phyloP scores from a whole-genome alignment of 2,329 filamentous ascomycete genomes.

The Fusarium keratoplasticum region DNA sequence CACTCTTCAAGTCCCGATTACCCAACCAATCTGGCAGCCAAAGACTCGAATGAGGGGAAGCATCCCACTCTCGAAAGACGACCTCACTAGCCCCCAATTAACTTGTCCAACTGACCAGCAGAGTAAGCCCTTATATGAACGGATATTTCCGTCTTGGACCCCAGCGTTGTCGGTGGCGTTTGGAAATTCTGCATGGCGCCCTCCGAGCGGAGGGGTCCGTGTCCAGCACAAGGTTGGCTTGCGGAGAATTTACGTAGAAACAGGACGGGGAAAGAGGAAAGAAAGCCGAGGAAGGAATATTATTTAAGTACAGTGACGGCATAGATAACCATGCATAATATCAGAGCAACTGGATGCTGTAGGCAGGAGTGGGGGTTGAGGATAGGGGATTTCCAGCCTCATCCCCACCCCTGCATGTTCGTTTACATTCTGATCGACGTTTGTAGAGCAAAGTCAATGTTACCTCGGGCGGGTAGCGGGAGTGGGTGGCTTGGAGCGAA shows the following conservation, averaged over 20 bases:
- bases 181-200: background rate
- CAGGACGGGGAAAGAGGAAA: background rate
- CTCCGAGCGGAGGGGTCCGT: background rate
- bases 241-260: background rate
- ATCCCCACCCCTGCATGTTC: background rate
- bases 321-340: background rate
- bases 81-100: background rate
- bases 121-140: background rate
- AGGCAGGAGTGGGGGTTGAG: background rate
- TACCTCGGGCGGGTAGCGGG: background rate
- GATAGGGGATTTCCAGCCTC: background rate
- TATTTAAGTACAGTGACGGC: background rate
- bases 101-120: background rate
- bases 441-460: background rate
- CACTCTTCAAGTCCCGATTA: background rate
- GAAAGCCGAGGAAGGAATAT: background rate
- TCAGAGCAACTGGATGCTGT: background rate
- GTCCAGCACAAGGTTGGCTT: background rate
- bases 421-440: background rate
- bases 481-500: background rate
- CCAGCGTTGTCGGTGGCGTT: background rate
- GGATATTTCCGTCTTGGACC: background rate
- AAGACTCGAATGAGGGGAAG: background rate
- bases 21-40: background rate
- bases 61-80: background rate